Conservation (phyloP, 306 rosid species). For the Trifolium fragiferum region DNA sequence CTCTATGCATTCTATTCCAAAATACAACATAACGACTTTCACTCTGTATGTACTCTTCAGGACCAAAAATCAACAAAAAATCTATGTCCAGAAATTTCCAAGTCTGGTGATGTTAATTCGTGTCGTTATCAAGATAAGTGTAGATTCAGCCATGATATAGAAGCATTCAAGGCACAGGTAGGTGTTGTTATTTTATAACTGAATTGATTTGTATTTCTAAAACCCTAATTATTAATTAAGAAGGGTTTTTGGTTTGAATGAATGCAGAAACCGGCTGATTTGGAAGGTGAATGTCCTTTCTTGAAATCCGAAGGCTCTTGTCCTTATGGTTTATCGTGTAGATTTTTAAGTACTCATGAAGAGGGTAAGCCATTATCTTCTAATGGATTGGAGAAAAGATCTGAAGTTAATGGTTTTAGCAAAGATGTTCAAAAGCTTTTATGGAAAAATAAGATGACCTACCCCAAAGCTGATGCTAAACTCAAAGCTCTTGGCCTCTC, state of each 20-base stretch:
- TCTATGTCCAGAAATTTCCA: slow-evolving; percentile 75
- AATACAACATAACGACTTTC: neutral
- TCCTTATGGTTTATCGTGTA: slow-evolving; percentile 80
- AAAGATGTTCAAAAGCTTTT: slow-evolving; percentile 87
- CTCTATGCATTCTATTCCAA: too few relatives aligned
- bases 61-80: slow-evolving; percentile 63
- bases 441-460: slow-evolving; percentile 86
- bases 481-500: slow-evolving; percentile 77
- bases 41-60: slow-evolving; percentile 46
- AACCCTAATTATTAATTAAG: slow-evolving; percentile 9
- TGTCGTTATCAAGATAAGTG: slow-evolving; percentile 80
- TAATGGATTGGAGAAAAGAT: slow-evolving; percentile 47
- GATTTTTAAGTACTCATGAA: slow-evolving; percentile 73
- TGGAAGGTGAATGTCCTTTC: slow-evolving; percentile 90
- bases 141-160: slow-evolving; percentile 86
- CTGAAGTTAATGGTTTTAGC: slow-evolving; percentile 77
- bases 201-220: neutral
- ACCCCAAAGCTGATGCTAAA: slow-evolving; percentile 75
- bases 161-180: slow-evolving; percentile 82
- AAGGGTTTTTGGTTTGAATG: slow-evolving; percentile 1
- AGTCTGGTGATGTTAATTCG: slow-evolving; percentile 70
- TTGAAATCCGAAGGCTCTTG: slow-evolving; percentile 55
- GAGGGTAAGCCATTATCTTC: slow-evolving; percentile 47
- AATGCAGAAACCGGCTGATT: slow-evolving; percentile 75
- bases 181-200: neutral